A percentile compares a stretch with the other conserved stretches of the same genome.
Evolutionary conservation across 306 rosid species (phyloP).

Genomic region (Malus domestica): DNA sequence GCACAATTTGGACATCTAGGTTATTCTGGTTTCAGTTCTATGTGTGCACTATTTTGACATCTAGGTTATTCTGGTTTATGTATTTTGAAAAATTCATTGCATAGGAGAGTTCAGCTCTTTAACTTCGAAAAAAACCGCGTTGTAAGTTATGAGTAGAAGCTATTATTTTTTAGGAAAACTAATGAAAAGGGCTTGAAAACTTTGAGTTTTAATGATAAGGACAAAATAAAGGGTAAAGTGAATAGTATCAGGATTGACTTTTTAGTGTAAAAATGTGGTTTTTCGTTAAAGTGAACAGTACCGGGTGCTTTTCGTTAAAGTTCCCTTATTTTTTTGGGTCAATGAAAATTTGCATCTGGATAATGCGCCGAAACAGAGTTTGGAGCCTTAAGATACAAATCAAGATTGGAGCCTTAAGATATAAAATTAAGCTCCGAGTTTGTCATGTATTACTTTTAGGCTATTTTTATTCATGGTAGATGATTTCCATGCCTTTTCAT

Average conservation of each 20-base stretch:
- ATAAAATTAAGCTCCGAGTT: too few species aligned
- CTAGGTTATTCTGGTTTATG: neutral
- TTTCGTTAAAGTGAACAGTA: too few species aligned
- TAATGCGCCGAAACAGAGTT: neutral
- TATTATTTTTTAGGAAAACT: neutral
- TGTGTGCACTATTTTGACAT: neutral
- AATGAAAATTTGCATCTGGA: neutral
- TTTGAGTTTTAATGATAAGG: too few species aligned
- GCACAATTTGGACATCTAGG: neutral
- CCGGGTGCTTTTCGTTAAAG: too few species aligned
- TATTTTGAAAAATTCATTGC: neutral
- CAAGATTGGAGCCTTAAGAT: neutral
- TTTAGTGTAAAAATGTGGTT: too few species aligned
- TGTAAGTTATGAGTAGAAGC: neutral
- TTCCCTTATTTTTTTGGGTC: neutral
- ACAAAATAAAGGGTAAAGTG: too few species aligned
- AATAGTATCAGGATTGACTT: too few species aligned
- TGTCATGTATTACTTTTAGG: too few species aligned
- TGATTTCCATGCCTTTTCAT: too few species aligned
- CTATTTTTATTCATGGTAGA: too few species aligned
- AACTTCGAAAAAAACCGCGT: neutral
- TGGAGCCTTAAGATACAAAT: neutral
- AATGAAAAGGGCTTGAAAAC: too few species aligned
- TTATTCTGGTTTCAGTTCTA: neutral
- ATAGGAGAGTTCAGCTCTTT: neutral